A percentile compares a stretch with the other conserved stretches of the same genome.
Conservation (phyloP, 2,329 filamentous ascomycete genomes). For the Endoconidiophora polonica region DNA sequence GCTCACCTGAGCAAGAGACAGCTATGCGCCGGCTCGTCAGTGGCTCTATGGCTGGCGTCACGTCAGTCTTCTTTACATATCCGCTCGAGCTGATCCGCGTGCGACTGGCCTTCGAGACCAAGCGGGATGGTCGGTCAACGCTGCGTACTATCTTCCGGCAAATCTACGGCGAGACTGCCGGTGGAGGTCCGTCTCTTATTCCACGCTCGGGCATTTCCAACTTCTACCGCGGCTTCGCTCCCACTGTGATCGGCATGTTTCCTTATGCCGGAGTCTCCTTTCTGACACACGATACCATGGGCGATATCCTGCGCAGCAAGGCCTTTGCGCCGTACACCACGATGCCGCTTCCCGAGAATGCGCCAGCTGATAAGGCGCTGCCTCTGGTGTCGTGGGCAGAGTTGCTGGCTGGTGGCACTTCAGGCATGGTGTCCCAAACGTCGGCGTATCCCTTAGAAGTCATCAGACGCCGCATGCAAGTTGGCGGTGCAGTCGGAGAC, state of each 20-base stretch:
- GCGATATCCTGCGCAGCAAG: constrained; percentile 63
- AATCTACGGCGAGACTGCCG: constrained; percentile 66
- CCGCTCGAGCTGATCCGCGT: constrained; percentile 87
- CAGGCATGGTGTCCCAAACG: constrained; percentile 80
- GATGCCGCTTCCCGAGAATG: constrained; percentile 41
- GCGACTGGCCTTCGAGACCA: constrained; percentile 87
- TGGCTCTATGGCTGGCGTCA: constrained; percentile 64
- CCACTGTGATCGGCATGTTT: constrained; percentile 85
- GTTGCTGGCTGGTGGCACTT: constrained; percentile 65
- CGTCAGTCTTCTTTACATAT: constrained; percentile 91
- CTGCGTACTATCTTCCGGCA: constrained; percentile 62
- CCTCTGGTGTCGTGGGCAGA: constrained; percentile 76
- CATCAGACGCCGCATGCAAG: constrained; percentile 84
- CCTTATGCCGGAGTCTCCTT: constrained; percentile 95
- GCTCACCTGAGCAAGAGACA: constrained; percentile 57
- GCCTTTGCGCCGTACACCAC: constrained; percentile 57
- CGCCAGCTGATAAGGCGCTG: constrained; percentile 40
- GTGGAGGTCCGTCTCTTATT: constrained; percentile 20
- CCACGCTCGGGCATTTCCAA: constrained; percentile 61
- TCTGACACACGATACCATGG: constrained; percentile 79
- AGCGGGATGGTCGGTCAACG: constrained; percentile 50
- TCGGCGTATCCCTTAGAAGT: constrained; percentile 89
- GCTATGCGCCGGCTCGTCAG: constrained; percentile 56
- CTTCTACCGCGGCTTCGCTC: constrained; percentile 87
- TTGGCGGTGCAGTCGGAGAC: constrained; percentile 84